Conservation (phyloP, 345 rosid genomes). For the Moringa oleifera region DNA sequence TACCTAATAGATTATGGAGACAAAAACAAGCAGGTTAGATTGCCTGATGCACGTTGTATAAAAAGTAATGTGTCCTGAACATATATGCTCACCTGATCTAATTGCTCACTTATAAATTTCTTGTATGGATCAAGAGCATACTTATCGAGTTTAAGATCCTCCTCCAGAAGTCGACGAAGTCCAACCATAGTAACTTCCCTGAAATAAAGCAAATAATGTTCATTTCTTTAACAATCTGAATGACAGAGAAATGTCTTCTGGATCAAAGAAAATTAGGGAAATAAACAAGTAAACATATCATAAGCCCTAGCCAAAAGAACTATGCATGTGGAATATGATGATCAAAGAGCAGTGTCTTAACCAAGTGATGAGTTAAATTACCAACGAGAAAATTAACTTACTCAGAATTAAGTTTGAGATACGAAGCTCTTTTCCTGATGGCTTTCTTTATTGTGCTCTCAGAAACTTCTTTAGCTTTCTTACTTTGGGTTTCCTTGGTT, state of each 20-base stretch:
- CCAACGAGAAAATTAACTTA: too few relatives aligned
- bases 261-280: not conserved
- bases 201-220: slow-evolving; percentile 18
- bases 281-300: not conserved
- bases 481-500: slow-evolving; percentile 24
- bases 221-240: not conserved
- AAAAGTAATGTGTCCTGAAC: slow-evolving; percentile 5
- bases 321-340: not conserved
- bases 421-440: slow-evolving; percentile 15
- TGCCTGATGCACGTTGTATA: not conserved
- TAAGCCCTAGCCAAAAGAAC: not conserved
- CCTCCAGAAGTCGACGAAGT: slow-evolving; percentile 78
- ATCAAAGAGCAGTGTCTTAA: not conserved
- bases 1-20: slow-evolving; percentile 30
- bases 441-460: slow-evolving; percentile 51
- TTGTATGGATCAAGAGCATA: slow-evolving; percentile 61
- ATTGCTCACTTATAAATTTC: slow-evolving; percentile 50
- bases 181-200: slow-evolving; percentile 73
- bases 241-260: not conserved
- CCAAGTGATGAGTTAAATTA: not conserved
- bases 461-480: slow-evolving; percentile 34
- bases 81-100: slow-evolving; percentile 50
- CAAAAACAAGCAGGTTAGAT: slow-evolving; percentile 7
- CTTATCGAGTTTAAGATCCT: slow-evolving; percentile 69
- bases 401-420: too few relatives aligned